A percentile compares a stretch with the other conserved stretches of the same genome.
Evolutionary conservation across 2,329 filamentous ascomycete genomes (phyloP).

Genomic region (Exophiala xenobiotica): DNA sequence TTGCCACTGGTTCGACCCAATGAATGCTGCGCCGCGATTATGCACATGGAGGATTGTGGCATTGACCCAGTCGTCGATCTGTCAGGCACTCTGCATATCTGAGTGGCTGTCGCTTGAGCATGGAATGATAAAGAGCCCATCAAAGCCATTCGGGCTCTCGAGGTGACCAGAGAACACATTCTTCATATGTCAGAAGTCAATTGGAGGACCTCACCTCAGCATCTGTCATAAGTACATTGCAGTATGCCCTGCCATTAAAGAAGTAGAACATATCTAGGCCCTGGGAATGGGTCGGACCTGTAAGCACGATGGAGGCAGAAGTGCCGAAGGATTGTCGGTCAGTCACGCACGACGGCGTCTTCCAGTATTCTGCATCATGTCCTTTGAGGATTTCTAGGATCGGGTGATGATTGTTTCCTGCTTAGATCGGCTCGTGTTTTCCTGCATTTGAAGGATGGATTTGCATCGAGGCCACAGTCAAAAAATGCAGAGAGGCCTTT

Average conservation of each 20-base stretch:
- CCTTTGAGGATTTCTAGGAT: neutral
- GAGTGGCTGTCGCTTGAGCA: conserved; percentile 15
- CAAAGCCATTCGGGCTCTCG: conserved; percentile 1
- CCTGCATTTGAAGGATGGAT: neutral
- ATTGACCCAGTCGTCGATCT: conserved; percentile 15
- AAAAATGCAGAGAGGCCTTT: neutral
- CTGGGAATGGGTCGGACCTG: neutral
- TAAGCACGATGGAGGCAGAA: conserved; percentile 11
- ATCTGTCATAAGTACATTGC: conserved; percentile 3
- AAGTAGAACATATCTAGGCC: neutral
- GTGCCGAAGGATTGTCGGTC: conserved; percentile 20
- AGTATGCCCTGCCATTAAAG: neutral
- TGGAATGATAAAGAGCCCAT: neutral
- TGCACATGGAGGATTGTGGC: conserved; percentile 13
- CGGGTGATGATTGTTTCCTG: neutral
- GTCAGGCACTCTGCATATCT: conserved; percentile 17
- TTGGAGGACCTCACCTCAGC: neutral
- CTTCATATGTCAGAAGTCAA: neutral
- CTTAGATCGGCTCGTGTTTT: neutral
- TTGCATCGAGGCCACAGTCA: neutral
- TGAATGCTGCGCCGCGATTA: neutral
- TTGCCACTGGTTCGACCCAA: conserved; percentile 16
- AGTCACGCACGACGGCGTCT: conserved; percentile 8
- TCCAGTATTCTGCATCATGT: neutral
- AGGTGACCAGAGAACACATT: neutral